Conservation (phyloP, 1,284 basidiomycete genomes). For the Trichosporon sp. region DNA sequence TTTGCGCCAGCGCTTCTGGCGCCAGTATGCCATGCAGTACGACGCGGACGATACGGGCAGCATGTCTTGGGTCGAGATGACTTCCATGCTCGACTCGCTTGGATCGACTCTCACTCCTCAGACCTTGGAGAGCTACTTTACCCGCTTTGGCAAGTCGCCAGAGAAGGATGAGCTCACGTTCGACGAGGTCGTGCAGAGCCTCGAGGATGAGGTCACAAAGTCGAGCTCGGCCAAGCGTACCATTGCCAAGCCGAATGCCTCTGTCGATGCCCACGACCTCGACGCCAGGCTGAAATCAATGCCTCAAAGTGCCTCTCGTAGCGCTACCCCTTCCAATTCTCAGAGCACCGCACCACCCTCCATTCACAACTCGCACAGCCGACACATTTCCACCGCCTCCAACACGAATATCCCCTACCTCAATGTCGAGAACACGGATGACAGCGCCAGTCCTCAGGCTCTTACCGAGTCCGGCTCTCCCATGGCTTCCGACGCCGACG, state of each 20-base stretch:
- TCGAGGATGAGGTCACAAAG: slow-evolving; percentile 74
- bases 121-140: slow-evolving; percentile 82
- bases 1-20: slow-evolving; percentile 88
- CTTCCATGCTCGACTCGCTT: slow-evolving; percentile 95
- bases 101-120: slow-evolving; percentile 83
- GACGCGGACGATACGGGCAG: slow-evolving; percentile 81
- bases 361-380: neutral
- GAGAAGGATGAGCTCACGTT: slow-evolving; percentile 72
- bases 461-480: slow-evolving; percentile 21
- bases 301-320: slow-evolving; percentile 11
- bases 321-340: neutral
- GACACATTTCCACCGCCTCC: slow-evolving; percentile 1
- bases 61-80: slow-evolving; percentile 82
- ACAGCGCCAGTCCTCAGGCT: slow-evolving; percentile 19
- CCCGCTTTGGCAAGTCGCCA: slow-evolving; percentile 67
- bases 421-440: slow-evolving; percentile 38
- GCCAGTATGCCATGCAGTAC: slow-evolving; percentile 85
- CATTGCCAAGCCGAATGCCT: slow-evolving; percentile 24
- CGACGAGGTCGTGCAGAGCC: slow-evolving; percentile 74
- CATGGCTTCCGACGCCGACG: slow-evolving; percentile 27
- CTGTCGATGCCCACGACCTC: slow-evolving; percentile 24
- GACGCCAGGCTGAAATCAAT: slow-evolving; percentile 23
- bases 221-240: slow-evolving; percentile 70
- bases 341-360: neutral
- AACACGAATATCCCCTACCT: slow-evolving; percentile 25